Conservation (phyloP, 164 flowering plant genomes). For the Liriodendron chinense region DNA sequence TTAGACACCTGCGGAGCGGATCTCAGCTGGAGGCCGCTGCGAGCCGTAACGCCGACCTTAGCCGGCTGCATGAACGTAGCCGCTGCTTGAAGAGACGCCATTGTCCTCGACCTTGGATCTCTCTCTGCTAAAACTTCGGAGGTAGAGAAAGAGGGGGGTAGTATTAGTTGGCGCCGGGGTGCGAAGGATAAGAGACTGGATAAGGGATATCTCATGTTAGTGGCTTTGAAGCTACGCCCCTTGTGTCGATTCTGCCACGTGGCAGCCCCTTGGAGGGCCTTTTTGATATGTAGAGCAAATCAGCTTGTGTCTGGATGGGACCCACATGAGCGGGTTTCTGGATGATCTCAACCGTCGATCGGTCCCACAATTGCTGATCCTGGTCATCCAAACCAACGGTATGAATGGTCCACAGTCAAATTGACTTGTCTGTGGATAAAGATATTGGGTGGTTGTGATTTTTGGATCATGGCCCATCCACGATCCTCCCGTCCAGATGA, state of each 20-base stretch:
- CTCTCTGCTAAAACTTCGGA: not conserved
- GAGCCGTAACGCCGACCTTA: slow-evolving; percentile 38
- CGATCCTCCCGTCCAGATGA: no score
- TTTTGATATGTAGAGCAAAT: no score
- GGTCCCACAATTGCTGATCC: no score
- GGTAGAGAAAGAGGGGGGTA: slow-evolving; percentile 5
- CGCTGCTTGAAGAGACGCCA: slow-evolving; percentile 86
- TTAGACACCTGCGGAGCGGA: slow-evolving; percentile 51
- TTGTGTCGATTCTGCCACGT: slow-evolving; percentile 20
- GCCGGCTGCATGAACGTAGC: slow-evolving; percentile 81
- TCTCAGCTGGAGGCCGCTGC: slow-evolving; percentile 37
- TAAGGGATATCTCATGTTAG: slow-evolving; percentile 43
- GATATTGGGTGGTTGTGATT: no score
- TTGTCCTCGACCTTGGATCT: slow-evolving; percentile 35
- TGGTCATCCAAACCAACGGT: no score
- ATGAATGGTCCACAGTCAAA: no score
- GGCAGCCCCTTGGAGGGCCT: slow-evolving; percentile 7
- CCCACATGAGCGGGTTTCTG: no score
- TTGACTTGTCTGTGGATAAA: no score
- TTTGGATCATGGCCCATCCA: no score
- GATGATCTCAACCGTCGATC: no score
- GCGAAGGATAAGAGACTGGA: slow-evolving; percentile 56
- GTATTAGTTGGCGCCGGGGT: slow-evolving; percentile 22
- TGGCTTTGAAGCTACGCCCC: not conserved
- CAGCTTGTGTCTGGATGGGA: no score